Conservation (phyloP, 352 stramenopile species). For the Chloridella minuta region DNA sequence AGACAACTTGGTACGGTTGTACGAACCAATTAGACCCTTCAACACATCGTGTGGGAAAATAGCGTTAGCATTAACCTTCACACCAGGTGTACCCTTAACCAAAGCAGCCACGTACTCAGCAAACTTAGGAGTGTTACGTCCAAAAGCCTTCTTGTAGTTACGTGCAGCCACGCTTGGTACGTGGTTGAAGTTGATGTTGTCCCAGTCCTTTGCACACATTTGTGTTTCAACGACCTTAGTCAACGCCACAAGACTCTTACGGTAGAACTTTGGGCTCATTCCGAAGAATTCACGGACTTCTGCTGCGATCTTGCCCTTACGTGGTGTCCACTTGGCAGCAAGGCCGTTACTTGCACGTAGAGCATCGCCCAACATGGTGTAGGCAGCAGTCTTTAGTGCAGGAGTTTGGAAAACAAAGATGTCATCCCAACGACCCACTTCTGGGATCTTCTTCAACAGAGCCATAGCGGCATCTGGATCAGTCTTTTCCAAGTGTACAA, state of each 20-base stretch:
- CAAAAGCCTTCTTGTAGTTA: neutral
- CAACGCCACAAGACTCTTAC: neutral
- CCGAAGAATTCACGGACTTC: neutral
- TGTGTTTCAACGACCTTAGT: constrained; percentile 7
- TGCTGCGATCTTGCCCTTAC: neutral
- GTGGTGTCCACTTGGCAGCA: neutral
- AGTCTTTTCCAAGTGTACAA: neutral
- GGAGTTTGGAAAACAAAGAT: neutral
- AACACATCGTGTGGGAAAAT: neutral
- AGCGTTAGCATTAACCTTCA: neutral
- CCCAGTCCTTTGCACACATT: constrained; percentile 5
- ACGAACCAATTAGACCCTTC: neutral
- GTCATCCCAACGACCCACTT: constrained; percentile 1
- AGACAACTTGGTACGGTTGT: neutral
- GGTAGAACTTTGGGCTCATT: neutral
- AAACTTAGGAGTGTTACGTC: neutral
- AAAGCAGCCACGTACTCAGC: too few relatives aligned
- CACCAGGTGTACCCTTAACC: too few relatives aligned
- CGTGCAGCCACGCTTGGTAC: neutral
- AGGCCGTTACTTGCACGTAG: neutral
- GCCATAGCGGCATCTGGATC: neutral
- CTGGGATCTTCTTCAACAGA: neutral
- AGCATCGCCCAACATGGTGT: neutral
- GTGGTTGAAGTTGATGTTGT: neutral
- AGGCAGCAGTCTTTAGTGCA: neutral